Conservation (phyloP, 768 basidiomycete species). For the Amanita pallidorosea region DNA sequence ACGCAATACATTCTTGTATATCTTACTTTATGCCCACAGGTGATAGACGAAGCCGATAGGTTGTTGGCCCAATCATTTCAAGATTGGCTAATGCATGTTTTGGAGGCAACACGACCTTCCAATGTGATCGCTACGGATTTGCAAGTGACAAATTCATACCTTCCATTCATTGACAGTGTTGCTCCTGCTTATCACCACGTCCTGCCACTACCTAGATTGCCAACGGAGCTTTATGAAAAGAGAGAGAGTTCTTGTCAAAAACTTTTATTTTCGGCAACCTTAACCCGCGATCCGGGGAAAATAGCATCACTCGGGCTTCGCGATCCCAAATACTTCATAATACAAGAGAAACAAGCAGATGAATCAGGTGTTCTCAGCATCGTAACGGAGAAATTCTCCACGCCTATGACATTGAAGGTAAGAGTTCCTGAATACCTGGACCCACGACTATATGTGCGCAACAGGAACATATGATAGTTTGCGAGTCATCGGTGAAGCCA, state of each 20-base stretch:
- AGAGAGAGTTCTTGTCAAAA: conserved; percentile 77
- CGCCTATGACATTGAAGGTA: conserved; percentile 73
- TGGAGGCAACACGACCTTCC: conserved; percentile 52
- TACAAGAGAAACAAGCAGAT: conserved; percentile 41
- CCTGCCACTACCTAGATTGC: conserved; percentile 25
- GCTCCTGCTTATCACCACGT: conserved; percentile 48
- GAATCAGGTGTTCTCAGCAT: conserved; percentile 35
- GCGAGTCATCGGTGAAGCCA: conserved; percentile 73
- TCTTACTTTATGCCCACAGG: conserved; percentile 28
- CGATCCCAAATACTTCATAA: conserved; percentile 81
- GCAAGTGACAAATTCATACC: background rate
- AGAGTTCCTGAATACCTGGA: conserved; percentile 10
- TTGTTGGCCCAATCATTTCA: conserved; percentile 92
- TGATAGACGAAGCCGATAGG: conserved; percentile 98
- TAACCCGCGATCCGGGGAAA: conserved; percentile 91
- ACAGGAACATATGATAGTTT: conserved; percentile 86
- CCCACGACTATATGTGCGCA: background rate
- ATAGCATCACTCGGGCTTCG: conserved; percentile 72
- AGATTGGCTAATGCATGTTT: conserved; percentile 82
- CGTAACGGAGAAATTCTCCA: conserved; percentile 66
- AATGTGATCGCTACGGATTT: background rate
- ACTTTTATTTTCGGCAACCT: conserved; percentile 90
- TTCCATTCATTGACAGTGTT: conserved; percentile 39
- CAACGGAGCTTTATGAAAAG: conserved; percentile 45
- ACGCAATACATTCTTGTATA: conserved; percentile 5